phyloP scores from a whole-genome alignment of 768 basidiomycete species.

The Suillus weaverae region DNA sequence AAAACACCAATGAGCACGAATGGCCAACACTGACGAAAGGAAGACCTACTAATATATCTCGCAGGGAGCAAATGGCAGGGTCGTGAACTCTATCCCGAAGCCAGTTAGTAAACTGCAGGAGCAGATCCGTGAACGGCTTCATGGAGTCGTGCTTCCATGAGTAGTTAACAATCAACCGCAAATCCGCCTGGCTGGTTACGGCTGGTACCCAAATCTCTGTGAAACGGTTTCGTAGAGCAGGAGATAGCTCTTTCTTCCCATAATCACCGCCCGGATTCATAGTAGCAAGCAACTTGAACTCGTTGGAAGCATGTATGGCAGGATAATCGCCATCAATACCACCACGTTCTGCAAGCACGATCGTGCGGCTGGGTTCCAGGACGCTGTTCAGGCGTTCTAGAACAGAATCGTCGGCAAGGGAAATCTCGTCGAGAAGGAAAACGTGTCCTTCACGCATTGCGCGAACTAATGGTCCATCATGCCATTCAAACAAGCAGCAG shows the following conservation, averaged over 20 bases:
- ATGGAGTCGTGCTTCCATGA: conserved; percentile 65
- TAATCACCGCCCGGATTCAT: conserved; percentile 99
- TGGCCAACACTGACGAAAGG: neutral
- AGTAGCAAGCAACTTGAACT: conserved; percentile 91
- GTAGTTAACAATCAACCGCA: conserved; percentile 72
- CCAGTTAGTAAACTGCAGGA: conserved; percentile 86
- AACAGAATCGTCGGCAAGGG: conserved; percentile 96
- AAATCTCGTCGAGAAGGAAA: conserved; percentile 94
- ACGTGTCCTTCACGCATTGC: conserved; percentile 86
- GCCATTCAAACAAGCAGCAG: conserved; percentile 93
- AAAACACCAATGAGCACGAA: neutral
- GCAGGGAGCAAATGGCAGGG: conserved; percentile 66
- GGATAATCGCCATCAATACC: conserved; percentile 70
- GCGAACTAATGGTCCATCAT: conserved; percentile 92
- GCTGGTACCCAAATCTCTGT: conserved; percentile 99
- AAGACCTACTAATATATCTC: conserved; percentile 80
- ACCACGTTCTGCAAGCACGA: conserved; percentile 92
- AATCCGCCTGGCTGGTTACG: conserved; percentile 69
- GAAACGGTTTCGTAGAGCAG: conserved; percentile 94
- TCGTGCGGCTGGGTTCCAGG: conserved; percentile 83
- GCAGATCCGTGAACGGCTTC: conserved; percentile 49
- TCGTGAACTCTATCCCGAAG: conserved; percentile 62
- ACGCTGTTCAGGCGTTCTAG: conserved; percentile 96
- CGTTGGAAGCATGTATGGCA: conserved; percentile 58
- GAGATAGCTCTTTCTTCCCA: conserved; percentile 98